Evolutionary conservation across 495 filamentous ascomycete species (phyloP).

Genomic region (Xylaria castorea): DNA sequence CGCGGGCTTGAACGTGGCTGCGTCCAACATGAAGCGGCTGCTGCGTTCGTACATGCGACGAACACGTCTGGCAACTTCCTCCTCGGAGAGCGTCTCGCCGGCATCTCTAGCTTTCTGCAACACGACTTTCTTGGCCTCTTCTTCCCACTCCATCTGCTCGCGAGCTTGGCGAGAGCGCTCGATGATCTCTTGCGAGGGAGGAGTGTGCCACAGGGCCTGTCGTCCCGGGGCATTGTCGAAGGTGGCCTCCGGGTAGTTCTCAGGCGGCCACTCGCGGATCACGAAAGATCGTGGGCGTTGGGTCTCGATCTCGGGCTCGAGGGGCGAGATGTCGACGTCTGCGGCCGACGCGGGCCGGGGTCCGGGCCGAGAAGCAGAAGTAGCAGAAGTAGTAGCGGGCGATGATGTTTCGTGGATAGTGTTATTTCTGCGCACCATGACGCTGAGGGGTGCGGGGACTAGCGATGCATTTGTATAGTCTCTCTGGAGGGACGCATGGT

Average conservation of each 20-base stretch:
- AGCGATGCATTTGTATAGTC: constrained; percentile 4
- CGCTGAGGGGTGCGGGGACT: not conserved
- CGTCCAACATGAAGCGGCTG: not conserved
- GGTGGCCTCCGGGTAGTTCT: not conserved
- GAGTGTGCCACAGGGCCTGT: not conserved
- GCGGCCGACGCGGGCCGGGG: not conserved
- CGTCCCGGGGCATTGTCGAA: not conserved
- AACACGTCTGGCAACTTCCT: not conserved
- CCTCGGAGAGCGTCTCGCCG: not conserved
- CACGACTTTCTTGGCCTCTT: not conserved
- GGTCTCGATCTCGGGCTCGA: not conserved
- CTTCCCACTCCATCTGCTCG: constrained; percentile 11
- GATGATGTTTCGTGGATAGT: not conserved
- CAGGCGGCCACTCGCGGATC: not conserved
- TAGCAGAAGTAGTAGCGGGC: not conserved
- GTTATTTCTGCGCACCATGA: not conserved
- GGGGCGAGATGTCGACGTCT: not conserved
- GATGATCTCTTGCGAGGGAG: constrained; percentile 5
- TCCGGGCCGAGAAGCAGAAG: not conserved
- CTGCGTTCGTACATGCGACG: constrained; percentile 13
- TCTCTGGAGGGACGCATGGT: not conserved
- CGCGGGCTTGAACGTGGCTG: not conserved
- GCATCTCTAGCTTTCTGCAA: not conserved
- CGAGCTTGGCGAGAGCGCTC: not conserved
- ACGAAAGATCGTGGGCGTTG: not conserved